Conservation (phyloP, 306 rosid species). For the Malus sieversii region DNA sequence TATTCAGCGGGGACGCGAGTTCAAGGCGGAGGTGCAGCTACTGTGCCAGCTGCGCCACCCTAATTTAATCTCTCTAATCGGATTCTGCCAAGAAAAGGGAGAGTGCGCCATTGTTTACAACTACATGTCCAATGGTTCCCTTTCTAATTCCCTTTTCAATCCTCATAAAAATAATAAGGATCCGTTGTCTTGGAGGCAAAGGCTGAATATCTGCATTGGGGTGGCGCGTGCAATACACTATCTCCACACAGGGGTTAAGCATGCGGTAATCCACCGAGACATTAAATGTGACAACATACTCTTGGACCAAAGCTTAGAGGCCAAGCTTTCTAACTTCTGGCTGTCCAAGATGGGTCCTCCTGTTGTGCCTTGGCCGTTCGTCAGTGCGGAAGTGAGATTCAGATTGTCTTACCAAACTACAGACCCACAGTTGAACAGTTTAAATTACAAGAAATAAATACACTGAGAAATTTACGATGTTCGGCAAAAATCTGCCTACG, state of each 20-base stretch:
- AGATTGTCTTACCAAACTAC: too few relatives aligned
- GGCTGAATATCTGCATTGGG: background rate
- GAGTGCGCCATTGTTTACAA: constrained; percentile 2
- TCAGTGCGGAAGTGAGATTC: too few relatives aligned
- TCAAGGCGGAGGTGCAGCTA: background rate
- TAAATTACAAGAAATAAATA: too few relatives aligned
- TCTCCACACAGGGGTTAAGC: background rate
- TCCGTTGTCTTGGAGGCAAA: background rate
- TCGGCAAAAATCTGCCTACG: too few relatives aligned
- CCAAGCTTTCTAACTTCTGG: background rate
- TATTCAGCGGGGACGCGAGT: background rate
- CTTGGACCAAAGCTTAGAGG: background rate
- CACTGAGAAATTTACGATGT: too few relatives aligned
- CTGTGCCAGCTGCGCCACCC: constrained; percentile 5
- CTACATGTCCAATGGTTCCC: constrained; percentile 1
- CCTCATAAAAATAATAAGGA: too few relatives aligned
- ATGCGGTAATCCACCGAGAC: background rate
- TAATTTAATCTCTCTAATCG: constrained; percentile 1
- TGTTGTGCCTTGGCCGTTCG: too few relatives aligned
- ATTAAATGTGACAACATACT: background rate
- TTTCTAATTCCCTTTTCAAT: background rate
- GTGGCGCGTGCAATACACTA: background rate
- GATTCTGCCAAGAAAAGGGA: constrained; percentile 2
- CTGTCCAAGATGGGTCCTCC: background rate
- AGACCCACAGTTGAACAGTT: too few relatives aligned